Evolutionary conservation across 495 filamentous ascomycete genomes (phyloP), one percentile per base, ranked within the genome.

Genomic region (Penicillium ochrochloron): DNA sequence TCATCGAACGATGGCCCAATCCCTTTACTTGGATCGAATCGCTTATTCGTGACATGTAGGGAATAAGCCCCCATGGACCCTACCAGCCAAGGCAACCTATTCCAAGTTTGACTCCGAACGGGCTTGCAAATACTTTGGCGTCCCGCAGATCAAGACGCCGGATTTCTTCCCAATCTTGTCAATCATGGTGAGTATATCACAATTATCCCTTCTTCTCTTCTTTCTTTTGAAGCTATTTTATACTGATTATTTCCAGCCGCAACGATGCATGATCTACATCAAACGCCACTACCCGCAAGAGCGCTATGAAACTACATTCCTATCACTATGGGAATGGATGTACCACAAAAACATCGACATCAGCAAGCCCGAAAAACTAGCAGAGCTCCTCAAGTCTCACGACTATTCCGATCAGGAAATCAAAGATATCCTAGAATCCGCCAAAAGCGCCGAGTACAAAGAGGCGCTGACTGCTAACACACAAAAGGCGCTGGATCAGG

Each of bases 11-110:
- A 21, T 17, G 14, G 10, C 29, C 0, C 21, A 53, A 17, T 7
- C 17, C 5, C 27, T 9, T 10, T 4, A 21, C 17, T 31, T 31
- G 19, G 52, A 52, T 21, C 6, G 15, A 21, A 21, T 29, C 29
- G 9, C 61, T 21, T 61, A 37, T 57, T 59, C 53, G 57, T 41
- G 35, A 0, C 2, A 34, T 9, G 42, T 59, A 85, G 88, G 89
- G 42, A 93, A 94, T 76, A 86, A 86, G 62, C 91, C 91, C 0
- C 91, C 91, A 6, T 91, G 88, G 88, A 84, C 80, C 2, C 74
- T 90, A 31, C 86, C 87, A 6, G 86, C 86, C 50, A 92, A 93
- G 79, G 87, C 83, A 17, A 66, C 59, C 11, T 86, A 92, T 70
- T 75, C 76, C 35, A 53, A 65, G 37, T 84, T 79, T 68, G 90